Percentiles rank a stretch among this genome's conserved stretches.
Evolutionary conservation across 306 rosid genomes (phyloP).

Genomic region (Lupinus albus): DNA sequence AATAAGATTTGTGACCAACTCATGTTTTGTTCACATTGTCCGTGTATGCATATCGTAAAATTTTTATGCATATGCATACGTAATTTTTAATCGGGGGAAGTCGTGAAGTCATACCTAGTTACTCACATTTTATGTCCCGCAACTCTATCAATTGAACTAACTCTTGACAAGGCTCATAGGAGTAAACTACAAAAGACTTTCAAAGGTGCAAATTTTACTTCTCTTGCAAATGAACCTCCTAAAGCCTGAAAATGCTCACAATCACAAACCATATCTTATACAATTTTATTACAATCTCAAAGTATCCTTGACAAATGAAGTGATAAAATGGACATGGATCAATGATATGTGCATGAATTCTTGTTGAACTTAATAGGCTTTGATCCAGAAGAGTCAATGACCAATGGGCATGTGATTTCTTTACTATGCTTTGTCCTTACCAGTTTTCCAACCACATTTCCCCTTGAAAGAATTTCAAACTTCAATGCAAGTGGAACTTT

Average conservation of each 20-base stretch:
- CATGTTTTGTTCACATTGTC: too few species aligned
- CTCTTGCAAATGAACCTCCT: conserved; percentile 28
- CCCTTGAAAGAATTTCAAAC: conserved; percentile 65
- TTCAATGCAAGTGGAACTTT: conserved; percentile 60
- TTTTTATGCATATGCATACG: too few species aligned
- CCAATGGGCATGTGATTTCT: conserved; percentile 67
- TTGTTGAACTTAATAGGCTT: conserved; percentile 72
- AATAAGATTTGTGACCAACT: too few species aligned
- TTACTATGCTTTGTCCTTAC: conserved; percentile 69
- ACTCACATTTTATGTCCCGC: too few species aligned
- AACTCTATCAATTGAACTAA: too few species aligned
- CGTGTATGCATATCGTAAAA: too few species aligned
- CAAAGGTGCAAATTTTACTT: conserved; percentile 15
- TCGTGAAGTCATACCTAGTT: too few species aligned
- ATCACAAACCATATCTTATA: too few species aligned
- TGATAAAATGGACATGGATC: conserved; percentile 26
- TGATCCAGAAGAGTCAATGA: conserved; percentile 55
- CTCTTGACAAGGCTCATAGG: too few species aligned
- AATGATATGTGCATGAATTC: conserved; percentile 67
- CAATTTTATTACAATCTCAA: too few species aligned
- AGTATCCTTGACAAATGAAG: too few species aligned
- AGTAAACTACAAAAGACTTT: not conserved
- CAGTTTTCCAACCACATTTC: conserved; percentile 78
- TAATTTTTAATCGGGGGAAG: too few species aligned
- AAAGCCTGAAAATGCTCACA: not conserved